These are phyloP conservation scores for Citrus inodora DNA, from an alignment of 345 rosid genomes.

Conservation along the genomic window DNA sequence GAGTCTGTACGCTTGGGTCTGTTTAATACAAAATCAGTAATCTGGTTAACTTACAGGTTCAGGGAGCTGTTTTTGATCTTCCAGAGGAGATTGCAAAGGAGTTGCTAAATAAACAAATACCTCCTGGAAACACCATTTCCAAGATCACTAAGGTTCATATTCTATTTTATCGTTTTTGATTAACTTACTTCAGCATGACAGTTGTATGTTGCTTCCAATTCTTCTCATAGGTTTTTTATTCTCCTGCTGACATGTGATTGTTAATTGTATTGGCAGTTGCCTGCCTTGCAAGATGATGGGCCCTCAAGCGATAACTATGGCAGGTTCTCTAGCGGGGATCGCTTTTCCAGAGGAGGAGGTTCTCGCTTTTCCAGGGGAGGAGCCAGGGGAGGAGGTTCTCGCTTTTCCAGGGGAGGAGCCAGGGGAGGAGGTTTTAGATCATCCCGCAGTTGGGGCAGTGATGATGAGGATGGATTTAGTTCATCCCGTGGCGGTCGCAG, in stretches of 20 bases:
- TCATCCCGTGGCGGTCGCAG: constrained; percentile 50
- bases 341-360: constrained; percentile 50
- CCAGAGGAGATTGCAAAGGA: constrained; percentile 91
- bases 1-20: constrained; percentile 1
- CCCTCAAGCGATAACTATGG: constrained; percentile 81
- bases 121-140: constrained; percentile 73
- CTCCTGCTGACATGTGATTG: background rate
- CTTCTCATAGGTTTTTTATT: background rate
- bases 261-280: constrained; percentile 50
- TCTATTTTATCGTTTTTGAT: background rate
- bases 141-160: constrained; percentile 71
- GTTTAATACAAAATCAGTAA: constrained; percentile 3
- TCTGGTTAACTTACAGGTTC: constrained; percentile 52
- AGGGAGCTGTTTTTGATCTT: constrained; percentile 95
- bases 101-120: constrained; percentile 62
- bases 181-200: background rate
- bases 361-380: constrained; percentile 24
- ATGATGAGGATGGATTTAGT: constrained; percentile 45
- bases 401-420: constrained; percentile 32
- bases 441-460: constrained; percentile 59
- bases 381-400: constrained; percentile 42
- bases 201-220: constrained; percentile 1
- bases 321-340: constrained; percentile 69
- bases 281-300: constrained; percentile 90
- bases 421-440: constrained; percentile 46